Evolutionary conservation across 768 basidiomycete species (phyloP), one percentile per base, ranked within the genome.

Genomic region (Mycena venus): DNA sequence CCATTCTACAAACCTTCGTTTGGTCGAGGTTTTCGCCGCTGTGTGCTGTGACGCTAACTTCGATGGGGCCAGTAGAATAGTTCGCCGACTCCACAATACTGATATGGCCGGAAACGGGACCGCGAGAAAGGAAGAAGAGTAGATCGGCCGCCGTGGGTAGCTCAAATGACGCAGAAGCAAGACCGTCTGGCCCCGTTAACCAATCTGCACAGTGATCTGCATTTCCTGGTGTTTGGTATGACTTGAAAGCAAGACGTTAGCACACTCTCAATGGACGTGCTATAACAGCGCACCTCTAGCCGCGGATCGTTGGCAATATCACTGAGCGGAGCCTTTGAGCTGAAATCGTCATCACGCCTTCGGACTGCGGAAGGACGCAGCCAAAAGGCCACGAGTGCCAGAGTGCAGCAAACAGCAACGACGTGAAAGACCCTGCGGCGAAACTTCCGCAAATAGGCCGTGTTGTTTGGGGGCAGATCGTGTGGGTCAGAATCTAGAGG

Each of bases 51-150:
- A 71, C 32, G n/a, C n/a, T 65, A 25, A 72, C 63, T n/a, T 72
- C 56, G 32, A 72, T 15, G 10, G 63, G 63, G 10, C 70, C 63
- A 0, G 1, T n/a, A 12, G n/a, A 61, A 71, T 27, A 29, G 49
- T 9, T n/a, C 15, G 14, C 40, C 10, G 15, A 7, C n/a, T n/a
- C 27, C 40, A 47, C 21, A 8, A 72, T 31, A 17, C 34, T 34
- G 17, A 72, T 53, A 4, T 66, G 40, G 23, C 70, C 70, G 4
- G 42, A 58, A 19, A 65, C 44, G 14, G 70, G 70, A 6, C 70
- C 70, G 6, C 63, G 62, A 2, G 70, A 72, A 23, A 72, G 63
- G 47, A 72, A 66, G 62, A 72, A 72, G 21, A 66, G 55, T n/a
- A 72, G 44, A 36, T 72, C 63, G 2, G 70, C 53, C 1, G 14